Conservation (phyloP, 169 alveolate genomes). For the Eimeria maxima region DNA sequence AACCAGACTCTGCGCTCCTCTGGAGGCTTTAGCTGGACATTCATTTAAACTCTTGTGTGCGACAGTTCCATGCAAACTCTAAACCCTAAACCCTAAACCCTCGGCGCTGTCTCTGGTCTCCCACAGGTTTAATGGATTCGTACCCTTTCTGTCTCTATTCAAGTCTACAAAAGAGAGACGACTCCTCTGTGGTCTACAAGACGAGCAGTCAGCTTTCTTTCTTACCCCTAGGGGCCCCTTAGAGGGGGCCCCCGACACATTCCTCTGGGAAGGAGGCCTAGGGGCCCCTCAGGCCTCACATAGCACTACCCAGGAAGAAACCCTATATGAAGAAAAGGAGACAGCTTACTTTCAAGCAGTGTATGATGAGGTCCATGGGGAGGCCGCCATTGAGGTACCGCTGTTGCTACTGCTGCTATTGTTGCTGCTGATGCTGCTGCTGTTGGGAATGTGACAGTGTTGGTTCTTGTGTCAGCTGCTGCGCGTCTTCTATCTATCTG, state of each 20-base stretch:
- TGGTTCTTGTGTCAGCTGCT: neutral
- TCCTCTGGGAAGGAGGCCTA: neutral
- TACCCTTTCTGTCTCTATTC: constrained; percentile 53
- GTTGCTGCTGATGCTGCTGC: neutral
- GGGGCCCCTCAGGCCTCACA: neutral
- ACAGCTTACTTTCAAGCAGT: constrained; percentile 6
- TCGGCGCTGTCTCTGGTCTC: neutral
- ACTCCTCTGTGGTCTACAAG: constrained; percentile 64
- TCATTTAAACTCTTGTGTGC: neutral
- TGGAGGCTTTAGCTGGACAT: neutral
- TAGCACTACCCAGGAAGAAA: neutral
- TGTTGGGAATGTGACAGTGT: neutral
- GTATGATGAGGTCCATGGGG: constrained; percentile 22
- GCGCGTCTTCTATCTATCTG: neutral
- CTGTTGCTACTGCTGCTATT: neutral
- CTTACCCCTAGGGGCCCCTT: constrained; percentile 1
- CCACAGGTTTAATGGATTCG: constrained; percentile 42
- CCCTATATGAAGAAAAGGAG: neutral
- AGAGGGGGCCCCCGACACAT: neutral
- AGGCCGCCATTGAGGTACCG: constrained; percentile 17
- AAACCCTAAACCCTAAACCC: constrained; percentile 13
- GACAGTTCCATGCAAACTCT: neutral
- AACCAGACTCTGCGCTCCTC: neutral
- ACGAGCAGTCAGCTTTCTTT: constrained; percentile 77
- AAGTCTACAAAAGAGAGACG: constrained; percentile 60